Conservation (phyloP, 176 grass and related monocot species). For the Musa troglodytarum region DNA sequence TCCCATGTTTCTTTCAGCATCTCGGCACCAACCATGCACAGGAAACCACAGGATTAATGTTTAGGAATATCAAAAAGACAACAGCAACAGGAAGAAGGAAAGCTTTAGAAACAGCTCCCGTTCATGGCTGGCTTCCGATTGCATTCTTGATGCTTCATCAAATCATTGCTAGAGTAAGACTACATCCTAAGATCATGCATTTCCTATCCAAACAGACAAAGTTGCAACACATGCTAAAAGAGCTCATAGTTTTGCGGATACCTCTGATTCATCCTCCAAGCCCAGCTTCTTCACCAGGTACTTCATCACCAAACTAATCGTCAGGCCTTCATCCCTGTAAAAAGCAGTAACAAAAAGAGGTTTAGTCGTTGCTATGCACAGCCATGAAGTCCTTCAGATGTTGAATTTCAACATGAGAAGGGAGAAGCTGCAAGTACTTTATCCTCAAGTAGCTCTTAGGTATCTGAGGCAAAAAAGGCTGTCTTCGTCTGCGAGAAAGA, state of each 20-base stretch:
- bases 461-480: conserved; percentile 91
- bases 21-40: not conserved
- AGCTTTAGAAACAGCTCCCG: too few species aligned
- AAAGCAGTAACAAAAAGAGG: not conserved
- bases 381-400: not conserved
- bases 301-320: conserved; percentile 62
- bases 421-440: conserved; percentile 34
- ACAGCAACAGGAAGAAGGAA: too few species aligned
- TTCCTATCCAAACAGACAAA: too few species aligned
- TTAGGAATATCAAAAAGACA: not conserved
- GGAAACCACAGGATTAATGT: too few species aligned
- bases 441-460: conserved; percentile 77
- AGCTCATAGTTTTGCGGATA: conserved; percentile 13
- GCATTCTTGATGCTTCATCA: too few species aligned
- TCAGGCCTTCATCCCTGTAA: conserved; percentile 64
- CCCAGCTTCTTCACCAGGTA: conserved; percentile 68
- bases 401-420: conserved; percentile 2
- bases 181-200: too few species aligned
- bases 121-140: not conserved
- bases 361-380: not conserved
- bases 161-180: too few species aligned
- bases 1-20: conserved; percentile 1
- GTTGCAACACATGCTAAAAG: not conserved
- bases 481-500: conserved; percentile 49
- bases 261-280: conserved; percentile 74